Evolutionary conservation across 768 basidiomycete genomes (phyloP).

Genomic region (Agrocybe chaxingu): DNA sequence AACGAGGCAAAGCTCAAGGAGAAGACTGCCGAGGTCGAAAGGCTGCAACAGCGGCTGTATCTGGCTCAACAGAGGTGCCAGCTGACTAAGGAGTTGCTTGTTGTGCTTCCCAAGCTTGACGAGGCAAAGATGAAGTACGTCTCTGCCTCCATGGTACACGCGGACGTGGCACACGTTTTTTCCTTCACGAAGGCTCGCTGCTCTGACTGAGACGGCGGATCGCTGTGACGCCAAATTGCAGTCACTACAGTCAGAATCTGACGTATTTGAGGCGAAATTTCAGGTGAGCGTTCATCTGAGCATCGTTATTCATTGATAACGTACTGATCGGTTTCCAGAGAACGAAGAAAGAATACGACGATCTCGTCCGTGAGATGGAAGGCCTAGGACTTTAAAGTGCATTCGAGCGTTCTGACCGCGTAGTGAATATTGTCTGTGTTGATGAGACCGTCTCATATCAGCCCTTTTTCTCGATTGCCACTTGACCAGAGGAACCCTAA

Average conservation of each 20-base stretch:
- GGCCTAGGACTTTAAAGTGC: slow-evolving; percentile 16
- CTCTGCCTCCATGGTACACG: neutral
- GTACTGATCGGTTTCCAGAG: slow-evolving; percentile 14
- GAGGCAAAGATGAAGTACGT: slow-evolving; percentile 25
- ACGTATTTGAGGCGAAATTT: slow-evolving; percentile 17
- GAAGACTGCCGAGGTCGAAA: slow-evolving; percentile 18
- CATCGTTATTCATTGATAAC: neutral
- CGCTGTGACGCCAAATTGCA: slow-evolving; percentile 16
- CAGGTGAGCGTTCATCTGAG: slow-evolving; percentile 9
- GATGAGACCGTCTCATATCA: neutral
- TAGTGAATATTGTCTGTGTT: neutral
- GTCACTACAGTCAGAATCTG: slow-evolving; percentile 13
- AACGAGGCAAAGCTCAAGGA: slow-evolving; percentile 17
- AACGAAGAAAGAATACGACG: slow-evolving; percentile 18
- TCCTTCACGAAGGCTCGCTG: slow-evolving; percentile 9
- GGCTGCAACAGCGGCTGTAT: slow-evolving; percentile 20
- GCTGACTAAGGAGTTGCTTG: slow-evolving; percentile 18
- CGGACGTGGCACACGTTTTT: slow-evolving; percentile 2
- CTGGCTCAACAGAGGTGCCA: slow-evolving; percentile 15
- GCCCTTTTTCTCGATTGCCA: too few relatives aligned
- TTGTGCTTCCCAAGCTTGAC: slow-evolving; percentile 19
- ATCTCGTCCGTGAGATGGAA: slow-evolving; percentile 23
- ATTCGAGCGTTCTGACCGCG: neutral
- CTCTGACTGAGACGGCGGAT: slow-evolving; percentile 15
- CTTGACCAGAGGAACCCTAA: too few relatives aligned